Conservation (phyloP, 2,329 filamentous ascomycete genomes). For the Septoria linicola region DNA sequence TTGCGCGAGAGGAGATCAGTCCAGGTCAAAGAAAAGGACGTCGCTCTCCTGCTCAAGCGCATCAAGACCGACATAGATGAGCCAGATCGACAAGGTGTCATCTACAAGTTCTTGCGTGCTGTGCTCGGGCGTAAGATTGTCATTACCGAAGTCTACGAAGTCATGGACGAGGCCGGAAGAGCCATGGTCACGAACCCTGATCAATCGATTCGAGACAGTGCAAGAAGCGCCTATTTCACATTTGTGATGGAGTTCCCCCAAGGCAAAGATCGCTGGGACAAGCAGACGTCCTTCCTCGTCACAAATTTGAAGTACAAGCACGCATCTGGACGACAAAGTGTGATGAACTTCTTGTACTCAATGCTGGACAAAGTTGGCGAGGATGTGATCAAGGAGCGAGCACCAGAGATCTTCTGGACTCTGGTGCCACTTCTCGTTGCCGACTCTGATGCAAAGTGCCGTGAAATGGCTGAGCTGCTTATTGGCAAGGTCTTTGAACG, state of each 20-base stretch:
- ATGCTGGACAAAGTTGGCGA: constrained; percentile 82
- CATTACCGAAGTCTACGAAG: constrained; percentile 85
- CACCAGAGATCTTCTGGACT: constrained; percentile 79
- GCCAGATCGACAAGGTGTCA: constrained; percentile 85
- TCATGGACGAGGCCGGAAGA: constrained; percentile 80
- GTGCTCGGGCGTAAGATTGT: constrained; percentile 82
- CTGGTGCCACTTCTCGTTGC: constrained; percentile 83
- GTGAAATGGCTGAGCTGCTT: constrained; percentile 74
- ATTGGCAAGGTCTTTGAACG: constrained; percentile 78
- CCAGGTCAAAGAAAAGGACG: constrained; percentile 72
- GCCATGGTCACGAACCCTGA: constrained; percentile 98
- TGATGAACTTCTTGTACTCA: constrained; percentile 86
- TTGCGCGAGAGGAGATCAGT: constrained; percentile 77
- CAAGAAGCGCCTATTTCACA: constrained; percentile 86
- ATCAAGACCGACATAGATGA: constrained; percentile 88
- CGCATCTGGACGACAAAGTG: constrained; percentile 82
- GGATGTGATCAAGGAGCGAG: constrained; percentile 77
- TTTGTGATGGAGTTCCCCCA: constrained; percentile 95
- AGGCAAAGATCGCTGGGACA: constrained; percentile 81
- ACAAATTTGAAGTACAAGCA: constrained; percentile 90
- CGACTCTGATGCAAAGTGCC: constrained; percentile 82
- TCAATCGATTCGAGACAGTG: constrained; percentile 79
- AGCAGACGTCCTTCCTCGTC: constrained; percentile 84
- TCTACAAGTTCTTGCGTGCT: constrained; percentile 89
- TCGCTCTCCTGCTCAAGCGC: constrained; percentile 78